phyloP scores from a whole-genome alignment of 177 flowering plant genomes.

The Vitis hybrid region DNA sequence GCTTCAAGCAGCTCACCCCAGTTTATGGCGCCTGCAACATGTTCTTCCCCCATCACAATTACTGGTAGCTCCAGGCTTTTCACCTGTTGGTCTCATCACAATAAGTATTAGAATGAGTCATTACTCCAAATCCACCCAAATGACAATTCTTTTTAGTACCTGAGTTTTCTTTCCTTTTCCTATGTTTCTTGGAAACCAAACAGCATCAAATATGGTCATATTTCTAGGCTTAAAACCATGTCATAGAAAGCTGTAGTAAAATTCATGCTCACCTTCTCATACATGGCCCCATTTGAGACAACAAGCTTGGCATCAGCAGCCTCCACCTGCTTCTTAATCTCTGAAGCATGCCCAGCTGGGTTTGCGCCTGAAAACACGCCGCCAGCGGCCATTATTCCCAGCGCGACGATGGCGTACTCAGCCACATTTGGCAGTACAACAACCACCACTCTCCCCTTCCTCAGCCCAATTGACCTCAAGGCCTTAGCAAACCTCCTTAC shows the following conservation, averaged over 20 bases:
- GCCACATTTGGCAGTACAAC: constrained; percentile 86
- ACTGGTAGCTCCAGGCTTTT: constrained; percentile 54
- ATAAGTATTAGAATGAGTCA: background rate
- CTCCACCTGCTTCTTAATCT: constrained; percentile 80
- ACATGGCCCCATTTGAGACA: constrained; percentile 54
- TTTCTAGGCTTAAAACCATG: too few species aligned
- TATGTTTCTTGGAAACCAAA: too few species aligned
- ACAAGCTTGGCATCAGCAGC: constrained; percentile 69
- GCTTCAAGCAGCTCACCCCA: constrained; percentile 76
- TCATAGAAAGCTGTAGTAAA: background rate
- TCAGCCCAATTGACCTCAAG: constrained; percentile 68
- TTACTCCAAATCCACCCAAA: too few species aligned
- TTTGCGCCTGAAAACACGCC: constrained; percentile 92
- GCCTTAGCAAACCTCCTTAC: constrained; percentile 71
- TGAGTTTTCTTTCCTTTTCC: too few species aligned
- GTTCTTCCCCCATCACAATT: constrained; percentile 60
- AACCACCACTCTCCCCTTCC: constrained; percentile 74
- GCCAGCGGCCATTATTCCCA: constrained; percentile 94
- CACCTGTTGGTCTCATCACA: constrained; percentile 47
- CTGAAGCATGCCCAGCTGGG: constrained; percentile 66
- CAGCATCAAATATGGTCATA: too few species aligned
- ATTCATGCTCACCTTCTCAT: constrained; percentile 58
- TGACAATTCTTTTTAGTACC: too few species aligned
- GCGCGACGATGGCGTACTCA: constrained; percentile 73
- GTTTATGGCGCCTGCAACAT: constrained; percentile 45